Percentiles rank a stretch among this genome's conserved stretches.
Conservation (phyloP, 164 flowering plant species). For the Vitis riparia region DNA sequence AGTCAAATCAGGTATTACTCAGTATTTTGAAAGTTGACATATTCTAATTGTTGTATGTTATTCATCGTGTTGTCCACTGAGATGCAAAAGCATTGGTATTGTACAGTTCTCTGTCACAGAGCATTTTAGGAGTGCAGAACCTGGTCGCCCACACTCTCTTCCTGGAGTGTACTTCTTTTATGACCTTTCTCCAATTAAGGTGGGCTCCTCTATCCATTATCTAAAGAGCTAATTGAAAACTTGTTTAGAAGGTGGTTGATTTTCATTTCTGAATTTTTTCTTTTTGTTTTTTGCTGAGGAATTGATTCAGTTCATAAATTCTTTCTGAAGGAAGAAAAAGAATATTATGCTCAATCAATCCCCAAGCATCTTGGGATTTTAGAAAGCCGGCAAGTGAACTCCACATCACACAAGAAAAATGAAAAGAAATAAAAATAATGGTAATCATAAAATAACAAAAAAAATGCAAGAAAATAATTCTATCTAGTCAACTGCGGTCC, state of each 20-base stretch:
- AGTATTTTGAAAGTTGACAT: neutral
- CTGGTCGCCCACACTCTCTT: constrained; percentile 34
- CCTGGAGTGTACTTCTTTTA: constrained; percentile 80
- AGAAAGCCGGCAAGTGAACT: no score
- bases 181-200: constrained; percentile 86
- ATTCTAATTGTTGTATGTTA: neutral
- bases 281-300: no score
- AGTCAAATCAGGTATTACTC: constrained; percentile 66
- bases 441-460: no score
- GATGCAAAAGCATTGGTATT: neutral
- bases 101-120: constrained; percentile 80
- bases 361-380: no score
- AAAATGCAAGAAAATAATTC: no score
- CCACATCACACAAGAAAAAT: no score
- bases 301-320: no score
- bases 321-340: no score
- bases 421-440: no score
- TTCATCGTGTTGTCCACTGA: constrained; percentile 4
- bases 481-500: no score
- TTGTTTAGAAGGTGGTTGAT: neutral
- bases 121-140: constrained; percentile 50
- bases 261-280: no score
- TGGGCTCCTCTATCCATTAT: constrained; percentile 13
- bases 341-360: no score
- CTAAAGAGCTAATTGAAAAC: neutral